phyloP scores from a whole-genome alignment of 163 green algal species.

The Chlorella variabilis region DNA sequence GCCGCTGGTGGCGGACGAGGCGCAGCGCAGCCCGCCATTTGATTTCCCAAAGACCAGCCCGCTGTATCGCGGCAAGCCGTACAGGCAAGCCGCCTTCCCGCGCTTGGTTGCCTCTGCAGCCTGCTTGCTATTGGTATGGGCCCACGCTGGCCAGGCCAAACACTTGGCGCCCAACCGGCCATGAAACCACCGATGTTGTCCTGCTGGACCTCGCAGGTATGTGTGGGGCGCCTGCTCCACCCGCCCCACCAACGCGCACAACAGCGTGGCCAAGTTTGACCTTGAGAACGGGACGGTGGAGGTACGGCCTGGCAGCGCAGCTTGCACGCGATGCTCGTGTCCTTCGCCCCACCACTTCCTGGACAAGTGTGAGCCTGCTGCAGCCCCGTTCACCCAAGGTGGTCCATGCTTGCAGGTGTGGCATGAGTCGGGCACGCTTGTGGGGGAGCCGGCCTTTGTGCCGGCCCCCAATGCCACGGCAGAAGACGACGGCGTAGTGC shows the following conservation, averaged over 20 bases:
- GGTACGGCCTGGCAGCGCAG: background rate
- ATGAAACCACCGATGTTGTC: too few relatives aligned
- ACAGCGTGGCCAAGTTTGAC: slow-evolving; percentile 79
- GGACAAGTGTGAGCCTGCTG: too few relatives aligned
- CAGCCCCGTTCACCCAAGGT: too few relatives aligned
- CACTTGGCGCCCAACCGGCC: too few relatives aligned
- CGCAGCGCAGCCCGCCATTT: slow-evolving; percentile 22
- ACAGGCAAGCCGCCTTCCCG: slow-evolving; percentile 3
- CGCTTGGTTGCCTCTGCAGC: too few relatives aligned
- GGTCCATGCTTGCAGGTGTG: slow-evolving; percentile 57
- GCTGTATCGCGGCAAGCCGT: slow-evolving; percentile 11
- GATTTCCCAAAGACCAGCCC: slow-evolving; percentile 43
- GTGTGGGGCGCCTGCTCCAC: slow-evolving; percentile 63
- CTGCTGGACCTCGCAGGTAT: slow-evolving; percentile 63
- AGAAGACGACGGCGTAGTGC: slow-evolving; percentile 82
- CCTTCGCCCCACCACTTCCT: too few relatives aligned
- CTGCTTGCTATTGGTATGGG: too few relatives aligned
- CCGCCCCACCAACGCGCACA: slow-evolving; percentile 75
- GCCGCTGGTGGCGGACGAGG: slow-evolving; percentile 32
- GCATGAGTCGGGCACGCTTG: slow-evolving; percentile 62
- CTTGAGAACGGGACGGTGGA: slow-evolving; percentile 7
- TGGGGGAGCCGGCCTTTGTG: slow-evolving; percentile 75
- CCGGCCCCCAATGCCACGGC: slow-evolving; percentile 42
- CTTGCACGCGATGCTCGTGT: too few relatives aligned
- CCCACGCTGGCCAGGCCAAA: too few relatives aligned